Evolutionary conservation across 768 basidiomycete genomes (phyloP), one percentile per base, ranked within the genome.

Genomic region (Kwoniella botswanensis): DNA sequence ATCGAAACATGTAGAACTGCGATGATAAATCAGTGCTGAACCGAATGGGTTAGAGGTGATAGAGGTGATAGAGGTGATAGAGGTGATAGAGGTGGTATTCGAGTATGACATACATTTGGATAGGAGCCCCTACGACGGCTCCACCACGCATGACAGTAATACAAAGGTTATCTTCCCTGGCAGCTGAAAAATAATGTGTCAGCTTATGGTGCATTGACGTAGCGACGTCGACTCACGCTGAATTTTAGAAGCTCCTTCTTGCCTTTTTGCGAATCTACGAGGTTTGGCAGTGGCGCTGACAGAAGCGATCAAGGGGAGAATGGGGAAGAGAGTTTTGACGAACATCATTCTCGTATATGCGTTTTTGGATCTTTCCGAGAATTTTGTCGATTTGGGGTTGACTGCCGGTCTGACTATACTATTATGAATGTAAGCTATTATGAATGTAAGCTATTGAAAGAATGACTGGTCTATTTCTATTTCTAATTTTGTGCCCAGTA

Each of bases 121-220:
- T n/a, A 9, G 17, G 18, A 18, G 42, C 59, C 6, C 59, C 59
- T 11, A n/a, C 59, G 18, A 61, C 42, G 18, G 59, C 17, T 44
- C 18, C 18, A 13, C 59, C 59, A 7, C 59, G 35, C 59, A 61
- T 61, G n/a, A 61, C 42, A 5, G 59, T 61, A 11, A 61, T 21
- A 44, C 59, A 61, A 7, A 61, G 42, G 6, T 61, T 15, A 7
- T 55, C 54, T 55, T 55, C 17, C 12, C 0, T 21, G 24, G 21
- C 21, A 24, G 15, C 54, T 55, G 3, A 2, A 2, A 55, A 1
- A 1, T 13, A 55, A 0, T 52, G 21, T 52, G 50, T 52, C 5
- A 15, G 21, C 17, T 52, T 9, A 9, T 0, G 35, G 7, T 35
- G 7, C 3, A 35, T 6, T 9, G 4, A 35, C 6, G 3, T 7